These are phyloP conservation scores for Lasiosphaeria ovina DNA, from an alignment of 495 filamentous ascomycete genomes.

Conservation along the genomic window DNA sequence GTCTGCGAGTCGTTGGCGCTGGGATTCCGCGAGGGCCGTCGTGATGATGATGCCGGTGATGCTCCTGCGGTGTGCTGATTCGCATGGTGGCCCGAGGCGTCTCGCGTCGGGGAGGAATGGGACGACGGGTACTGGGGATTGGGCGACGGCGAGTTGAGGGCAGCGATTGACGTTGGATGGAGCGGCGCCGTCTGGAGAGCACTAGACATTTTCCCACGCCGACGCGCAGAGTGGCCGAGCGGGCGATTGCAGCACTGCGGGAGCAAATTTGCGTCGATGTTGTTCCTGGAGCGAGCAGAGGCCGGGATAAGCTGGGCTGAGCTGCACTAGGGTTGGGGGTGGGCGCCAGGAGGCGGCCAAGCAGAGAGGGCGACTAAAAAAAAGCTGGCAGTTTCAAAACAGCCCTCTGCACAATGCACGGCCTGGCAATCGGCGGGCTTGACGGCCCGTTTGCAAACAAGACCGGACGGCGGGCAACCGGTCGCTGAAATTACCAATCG, in stretches of 20 bases:
- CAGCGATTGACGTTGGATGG: conserved; percentile 47
- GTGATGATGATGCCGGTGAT: conserved; percentile 40
- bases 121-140: conserved; percentile 44
- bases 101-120: conserved; percentile 43
- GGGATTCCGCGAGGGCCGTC: conserved; percentile 50
- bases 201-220: conserved; percentile 50
- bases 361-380: conserved; percentile 16
- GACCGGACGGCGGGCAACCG: conserved; percentile 2
- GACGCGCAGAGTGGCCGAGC: conserved; percentile 22
- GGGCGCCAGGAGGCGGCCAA: conserved; percentile 5
- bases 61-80: conserved; percentile 36
- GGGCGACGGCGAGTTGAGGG: conserved; percentile 46
- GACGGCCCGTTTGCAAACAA: conserved; percentile 20
- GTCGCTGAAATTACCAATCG: conserved; percentile 17
- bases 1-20: conserved; percentile 49
- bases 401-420: conserved; percentile 19
- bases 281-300: conserved; percentile 5
- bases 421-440: conserved; percentile 1
- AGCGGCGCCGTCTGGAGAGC: conserved; percentile 55
- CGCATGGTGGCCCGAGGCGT: conserved; percentile 41
- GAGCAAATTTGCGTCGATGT: conserved; percentile 18
- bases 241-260: conserved; percentile 14
- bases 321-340: not conserved
- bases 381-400: conserved; percentile 17
- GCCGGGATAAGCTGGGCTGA: conserved; percentile 13